These are phyloP conservation scores for Talaromyces sp. DNA, from an alignment of 2,329 filamentous ascomycete genomes.

Conservation along the genomic window DNA sequence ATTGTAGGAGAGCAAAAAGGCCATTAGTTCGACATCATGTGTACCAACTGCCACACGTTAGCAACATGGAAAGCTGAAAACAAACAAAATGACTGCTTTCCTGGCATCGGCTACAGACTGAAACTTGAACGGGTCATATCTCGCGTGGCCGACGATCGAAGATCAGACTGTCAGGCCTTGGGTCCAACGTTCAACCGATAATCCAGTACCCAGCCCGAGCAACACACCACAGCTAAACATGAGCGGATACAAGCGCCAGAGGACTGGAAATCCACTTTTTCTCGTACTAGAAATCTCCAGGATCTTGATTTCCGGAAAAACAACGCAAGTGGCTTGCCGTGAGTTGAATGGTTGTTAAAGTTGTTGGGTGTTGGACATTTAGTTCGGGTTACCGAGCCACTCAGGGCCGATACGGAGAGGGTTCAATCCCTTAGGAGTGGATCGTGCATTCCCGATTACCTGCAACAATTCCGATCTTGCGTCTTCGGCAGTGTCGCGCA, in stretches of 20 bases:
- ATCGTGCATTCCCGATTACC: not conserved
- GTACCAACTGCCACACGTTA: not conserved
- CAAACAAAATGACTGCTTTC: not conserved
- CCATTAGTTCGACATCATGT: not conserved
- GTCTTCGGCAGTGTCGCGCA: not conserved
- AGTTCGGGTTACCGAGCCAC: constrained; percentile 13
- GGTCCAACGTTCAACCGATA: not conserved
- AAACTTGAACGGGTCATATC: not conserved
- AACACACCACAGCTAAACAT: not conserved
- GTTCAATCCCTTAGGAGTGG: not conserved
- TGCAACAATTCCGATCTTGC: not conserved
- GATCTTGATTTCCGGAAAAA: not conserved
- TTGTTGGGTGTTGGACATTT: constrained; percentile 1
- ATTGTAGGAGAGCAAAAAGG: not conserved
- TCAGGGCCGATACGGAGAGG: not conserved
- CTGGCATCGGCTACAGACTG: not conserved
- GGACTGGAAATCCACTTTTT: not conserved
- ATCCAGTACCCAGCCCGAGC: not conserved
- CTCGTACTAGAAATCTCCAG: not conserved
- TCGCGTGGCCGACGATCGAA: not conserved
- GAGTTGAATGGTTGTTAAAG: not conserved
- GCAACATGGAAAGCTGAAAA: not conserved
- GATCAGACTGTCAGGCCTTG: not conserved
- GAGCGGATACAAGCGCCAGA: not conserved
- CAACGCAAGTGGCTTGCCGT: not conserved